Conservation (phyloP, 2,329 filamentous ascomycete genomes). For the Colletotrichum aenigma region DNA sequence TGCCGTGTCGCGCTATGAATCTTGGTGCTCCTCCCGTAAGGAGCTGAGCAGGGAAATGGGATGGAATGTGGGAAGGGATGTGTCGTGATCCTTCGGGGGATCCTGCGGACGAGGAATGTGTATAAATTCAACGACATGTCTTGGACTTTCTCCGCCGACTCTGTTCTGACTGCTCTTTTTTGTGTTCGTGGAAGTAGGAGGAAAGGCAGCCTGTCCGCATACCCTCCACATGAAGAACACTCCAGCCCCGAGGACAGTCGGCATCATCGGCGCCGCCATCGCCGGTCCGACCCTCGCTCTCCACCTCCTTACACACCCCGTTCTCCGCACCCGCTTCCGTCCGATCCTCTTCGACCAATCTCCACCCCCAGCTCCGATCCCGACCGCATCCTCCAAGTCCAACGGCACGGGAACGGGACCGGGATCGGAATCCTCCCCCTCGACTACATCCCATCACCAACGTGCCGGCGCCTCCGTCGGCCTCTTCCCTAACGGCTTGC, state of each 20-base stretch:
- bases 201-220: neutral
- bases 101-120: neutral
- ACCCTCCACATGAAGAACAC: neutral
- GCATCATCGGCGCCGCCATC: slow-evolving; percentile 18
- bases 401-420: neutral
- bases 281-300: slow-evolving; percentile 16
- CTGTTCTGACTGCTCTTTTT: neutral
- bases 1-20: neutral
- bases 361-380: neutral
- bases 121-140: neutral
- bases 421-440: neutral
- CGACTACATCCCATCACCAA: neutral
- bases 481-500: slow-evolving; percentile 26
- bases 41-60: neutral
- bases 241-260: slow-evolving; percentile 3
- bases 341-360: slow-evolving; percentile 14
- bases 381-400: neutral
- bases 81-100: neutral
- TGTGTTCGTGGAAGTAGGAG: neutral
- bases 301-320: slow-evolving; percentile 24
- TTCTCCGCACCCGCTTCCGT: slow-evolving; percentile 6
- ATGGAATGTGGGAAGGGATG: neutral
- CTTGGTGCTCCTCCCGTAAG: neutral
- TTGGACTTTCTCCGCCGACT: neutral
- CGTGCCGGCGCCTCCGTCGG: slow-evolving; percentile 25